phyloP scores from a whole-genome alignment of 2,329 filamentous ascomycete genomes.

The Fusarium sambucinum region DNA sequence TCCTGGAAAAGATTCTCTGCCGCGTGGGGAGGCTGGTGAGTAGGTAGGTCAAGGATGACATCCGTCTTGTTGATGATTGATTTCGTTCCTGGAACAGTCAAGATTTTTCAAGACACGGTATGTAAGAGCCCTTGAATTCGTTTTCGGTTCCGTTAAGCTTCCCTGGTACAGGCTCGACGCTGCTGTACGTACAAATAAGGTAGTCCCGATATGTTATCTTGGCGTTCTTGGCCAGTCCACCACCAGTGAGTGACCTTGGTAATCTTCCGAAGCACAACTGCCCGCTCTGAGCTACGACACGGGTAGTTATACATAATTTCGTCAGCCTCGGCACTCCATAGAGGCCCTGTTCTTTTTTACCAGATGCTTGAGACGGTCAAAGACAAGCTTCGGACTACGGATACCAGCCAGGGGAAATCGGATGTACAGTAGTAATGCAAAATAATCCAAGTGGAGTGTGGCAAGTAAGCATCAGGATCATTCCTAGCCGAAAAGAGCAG shows the following conservation, averaged over 20 bases:
- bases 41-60: background rate
- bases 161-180: background rate
- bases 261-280: constrained; percentile 45
- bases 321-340: constrained; percentile 34
- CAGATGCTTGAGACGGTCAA: constrained; percentile 10
- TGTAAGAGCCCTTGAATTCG: constrained; percentile 4
- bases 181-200: constrained; percentile 17
- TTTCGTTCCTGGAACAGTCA: background rate
- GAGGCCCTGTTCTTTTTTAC: constrained; percentile 29
- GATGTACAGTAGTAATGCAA: constrained; percentile 19
- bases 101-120: background rate
- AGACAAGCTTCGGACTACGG: constrained; percentile 25
- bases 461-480: constrained; percentile 1
- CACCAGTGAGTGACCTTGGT: constrained; percentile 28
- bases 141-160: constrained; percentile 2
- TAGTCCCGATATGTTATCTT: constrained; percentile 33
- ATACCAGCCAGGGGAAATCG: constrained; percentile 15
- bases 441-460: constrained; percentile 1
- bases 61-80: background rate
- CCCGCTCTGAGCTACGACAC: constrained; percentile 26
- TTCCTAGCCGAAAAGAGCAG: constrained; percentile 12
- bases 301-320: constrained; percentile 9
- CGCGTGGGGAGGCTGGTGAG: constrained; percentile 14
- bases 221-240: constrained; percentile 38
- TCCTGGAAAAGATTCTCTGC: background rate